These are phyloP conservation scores for Gossypium bickii DNA, from an alignment of 345 rosid genomes.

Conservation along the genomic window DNA sequence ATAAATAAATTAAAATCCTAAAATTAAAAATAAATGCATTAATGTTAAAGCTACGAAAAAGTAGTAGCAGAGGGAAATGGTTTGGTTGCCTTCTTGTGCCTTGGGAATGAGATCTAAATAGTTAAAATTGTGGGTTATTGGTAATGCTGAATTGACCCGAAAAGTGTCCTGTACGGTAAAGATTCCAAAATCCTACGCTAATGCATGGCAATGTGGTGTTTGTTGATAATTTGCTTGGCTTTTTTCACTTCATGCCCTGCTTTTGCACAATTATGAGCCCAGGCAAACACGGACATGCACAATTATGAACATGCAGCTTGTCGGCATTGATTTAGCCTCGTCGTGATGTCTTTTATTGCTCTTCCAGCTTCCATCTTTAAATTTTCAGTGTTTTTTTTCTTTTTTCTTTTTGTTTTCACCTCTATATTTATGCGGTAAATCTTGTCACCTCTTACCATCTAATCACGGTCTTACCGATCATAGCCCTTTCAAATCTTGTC, in stretches of 20 bases:
- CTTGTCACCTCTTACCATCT: constrained; percentile 15
- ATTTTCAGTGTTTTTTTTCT: too few species aligned
- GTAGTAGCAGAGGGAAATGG: background rate
- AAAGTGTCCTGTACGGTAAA: constrained; percentile 2
- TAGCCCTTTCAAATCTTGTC: background rate
- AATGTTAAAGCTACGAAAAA: too few species aligned
- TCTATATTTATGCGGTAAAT: background rate
- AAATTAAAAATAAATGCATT: too few species aligned
- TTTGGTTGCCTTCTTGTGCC: background rate
- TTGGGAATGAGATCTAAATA: background rate
- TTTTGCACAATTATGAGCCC: constrained; percentile 13
- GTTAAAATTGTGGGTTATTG: background rate
- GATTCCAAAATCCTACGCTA: constrained; percentile 4
- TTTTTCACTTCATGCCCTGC: background rate
- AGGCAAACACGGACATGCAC: constrained; percentile 10
- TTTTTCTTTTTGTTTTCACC: background rate
- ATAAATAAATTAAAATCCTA: too few species aligned
- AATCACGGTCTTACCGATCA: background rate
- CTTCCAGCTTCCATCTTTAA: background rate
- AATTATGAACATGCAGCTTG: constrained; percentile 23
- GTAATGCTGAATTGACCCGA: background rate
- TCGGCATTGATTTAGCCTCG: constrained; percentile 16
- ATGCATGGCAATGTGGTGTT: background rate
- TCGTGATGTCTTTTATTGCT: background rate
- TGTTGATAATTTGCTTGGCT: constrained; percentile 8